Conservation (phyloP, 345 rosid species). For the Rhizophora mangle region DNA sequence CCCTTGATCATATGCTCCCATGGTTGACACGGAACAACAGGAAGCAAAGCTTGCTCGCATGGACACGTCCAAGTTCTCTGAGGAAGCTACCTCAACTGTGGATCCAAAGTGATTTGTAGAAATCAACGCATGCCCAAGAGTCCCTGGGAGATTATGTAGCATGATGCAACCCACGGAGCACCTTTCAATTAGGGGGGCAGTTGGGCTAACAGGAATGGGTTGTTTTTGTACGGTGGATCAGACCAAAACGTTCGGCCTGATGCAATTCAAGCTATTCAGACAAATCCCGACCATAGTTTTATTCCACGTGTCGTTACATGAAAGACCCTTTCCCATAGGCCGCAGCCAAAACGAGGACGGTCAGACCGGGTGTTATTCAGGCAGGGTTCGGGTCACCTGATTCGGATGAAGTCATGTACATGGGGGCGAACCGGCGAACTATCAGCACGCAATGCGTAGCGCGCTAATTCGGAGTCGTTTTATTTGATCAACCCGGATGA, state of each 20-base stretch:
- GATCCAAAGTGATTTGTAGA: constrained; percentile 45
- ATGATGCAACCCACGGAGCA: constrained; percentile 52
- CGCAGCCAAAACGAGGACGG: constrained; percentile 35
- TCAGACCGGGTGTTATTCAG: constrained; percentile 76
- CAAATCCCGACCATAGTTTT: constrained; percentile 9
- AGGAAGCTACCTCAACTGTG: constrained; percentile 47
- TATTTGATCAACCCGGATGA: constrained; percentile 69
- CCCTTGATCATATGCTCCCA: constrained; percentile 41
- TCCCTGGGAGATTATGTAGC: constrained; percentile 56
- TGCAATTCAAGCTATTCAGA: constrained; percentile 46
- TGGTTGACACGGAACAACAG: constrained; percentile 5
- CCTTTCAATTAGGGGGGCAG: constrained; percentile 53
- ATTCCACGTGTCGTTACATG: too few species aligned
- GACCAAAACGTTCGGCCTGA: constrained; percentile 52
- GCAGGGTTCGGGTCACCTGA: constrained; percentile 39
- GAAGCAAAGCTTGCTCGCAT: constrained; percentile 26
- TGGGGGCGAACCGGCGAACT: constrained; percentile 82
- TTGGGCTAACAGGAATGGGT: constrained; percentile 54
- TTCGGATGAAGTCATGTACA: constrained; percentile 66
- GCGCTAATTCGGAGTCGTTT: constrained; percentile 81
- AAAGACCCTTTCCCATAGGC: too few species aligned
- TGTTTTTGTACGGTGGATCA: constrained; percentile 63
- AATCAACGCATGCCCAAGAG: constrained; percentile 34
- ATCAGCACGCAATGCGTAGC: constrained; percentile 69
- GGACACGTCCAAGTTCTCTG: constrained; percentile 43